Percentiles rank a stretch among this genome's conserved stretches.
These are phyloP conservation scores for Papiliotrema laurentii DNA, from an alignment of 1,284 basidiomycete genomes.

Conservation along the genomic window DNA sequence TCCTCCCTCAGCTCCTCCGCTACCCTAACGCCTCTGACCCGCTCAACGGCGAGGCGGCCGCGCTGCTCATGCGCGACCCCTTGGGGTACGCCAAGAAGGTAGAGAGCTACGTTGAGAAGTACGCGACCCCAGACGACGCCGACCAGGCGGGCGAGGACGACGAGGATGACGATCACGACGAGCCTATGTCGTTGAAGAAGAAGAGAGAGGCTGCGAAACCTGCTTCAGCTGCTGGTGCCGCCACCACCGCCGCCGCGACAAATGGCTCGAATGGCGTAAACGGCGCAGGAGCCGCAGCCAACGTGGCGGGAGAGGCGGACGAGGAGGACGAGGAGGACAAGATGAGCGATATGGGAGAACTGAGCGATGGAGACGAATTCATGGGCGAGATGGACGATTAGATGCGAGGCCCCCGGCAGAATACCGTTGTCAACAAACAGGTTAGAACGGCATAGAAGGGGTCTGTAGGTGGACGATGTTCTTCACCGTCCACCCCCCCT, in stretches of 20 bases:
- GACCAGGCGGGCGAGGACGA: conserved; percentile 45
- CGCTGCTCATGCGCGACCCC: conserved; percentile 91
- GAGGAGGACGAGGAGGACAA: conserved; percentile 64
- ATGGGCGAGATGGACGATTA: conserved; percentile 44
- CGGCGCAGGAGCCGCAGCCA: conserved; percentile 49
- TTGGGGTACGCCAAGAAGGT: conserved; percentile 91
- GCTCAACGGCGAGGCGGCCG: conserved; percentile 94
- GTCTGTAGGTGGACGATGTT: no score
- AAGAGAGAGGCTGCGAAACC: conserved; percentile 8
- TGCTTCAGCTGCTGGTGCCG: conserved; percentile 54
- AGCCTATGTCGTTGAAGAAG: conserved; percentile 7
- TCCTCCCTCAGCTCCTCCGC: conserved; percentile 90
- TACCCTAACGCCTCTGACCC: conserved; percentile 99
- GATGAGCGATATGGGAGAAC: conserved; percentile 88
- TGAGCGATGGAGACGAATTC: conserved; percentile 53
- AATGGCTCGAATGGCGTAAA: conserved; percentile 1
- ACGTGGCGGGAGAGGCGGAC: conserved; percentile 65
- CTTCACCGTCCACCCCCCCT: no score
- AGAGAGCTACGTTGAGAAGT: conserved; percentile 56
- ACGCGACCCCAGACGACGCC: conserved; percentile 48
- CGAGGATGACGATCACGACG: conserved; percentile 40
- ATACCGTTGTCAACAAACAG: neutral
- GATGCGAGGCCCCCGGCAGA: neutral
- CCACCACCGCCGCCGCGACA: conserved; percentile 50
- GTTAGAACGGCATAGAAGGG: no score